phyloP scores from a whole-genome alignment of 2,329 filamentous ascomycete genomes.

The Mollisiaceae sp. region DNA sequence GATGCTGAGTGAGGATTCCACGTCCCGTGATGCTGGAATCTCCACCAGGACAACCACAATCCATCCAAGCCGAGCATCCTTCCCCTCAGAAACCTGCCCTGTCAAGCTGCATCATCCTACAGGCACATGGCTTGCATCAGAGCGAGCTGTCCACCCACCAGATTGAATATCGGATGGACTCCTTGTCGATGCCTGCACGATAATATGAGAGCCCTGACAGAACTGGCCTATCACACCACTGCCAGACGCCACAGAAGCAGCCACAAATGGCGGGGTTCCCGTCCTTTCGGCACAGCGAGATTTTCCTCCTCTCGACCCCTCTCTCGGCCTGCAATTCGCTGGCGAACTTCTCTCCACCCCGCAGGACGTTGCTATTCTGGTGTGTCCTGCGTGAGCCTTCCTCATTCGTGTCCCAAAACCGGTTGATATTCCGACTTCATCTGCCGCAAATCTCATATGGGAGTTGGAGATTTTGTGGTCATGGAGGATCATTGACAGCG shows the following conservation, averaged over 20 bases:
- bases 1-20: not conserved
- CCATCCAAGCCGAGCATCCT: not conserved
- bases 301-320: not conserved
- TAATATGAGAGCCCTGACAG: not conserved
- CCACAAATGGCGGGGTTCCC: constrained; percentile 8
- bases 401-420: not conserved
- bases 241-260: constrained; percentile 2
- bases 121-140: not conserved
- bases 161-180: not conserved
- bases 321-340: not conserved
- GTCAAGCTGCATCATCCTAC: not conserved
- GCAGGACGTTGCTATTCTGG: not conserved
- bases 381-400: not conserved
- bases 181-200: not conserved
- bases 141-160: not conserved
- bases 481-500: not conserved
- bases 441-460: not conserved
- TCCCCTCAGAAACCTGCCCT: not conserved
- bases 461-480: not conserved
- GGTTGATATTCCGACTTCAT: not conserved
- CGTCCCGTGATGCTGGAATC: not conserved
- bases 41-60: not conserved
- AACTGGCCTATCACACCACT: not conserved
- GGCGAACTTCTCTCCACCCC: not conserved
- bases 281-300: not conserved